These are phyloP conservation scores for Mycena chlorophos DNA, from an alignment of 768 basidiomycete genomes.

Conservation along the genomic window DNA sequence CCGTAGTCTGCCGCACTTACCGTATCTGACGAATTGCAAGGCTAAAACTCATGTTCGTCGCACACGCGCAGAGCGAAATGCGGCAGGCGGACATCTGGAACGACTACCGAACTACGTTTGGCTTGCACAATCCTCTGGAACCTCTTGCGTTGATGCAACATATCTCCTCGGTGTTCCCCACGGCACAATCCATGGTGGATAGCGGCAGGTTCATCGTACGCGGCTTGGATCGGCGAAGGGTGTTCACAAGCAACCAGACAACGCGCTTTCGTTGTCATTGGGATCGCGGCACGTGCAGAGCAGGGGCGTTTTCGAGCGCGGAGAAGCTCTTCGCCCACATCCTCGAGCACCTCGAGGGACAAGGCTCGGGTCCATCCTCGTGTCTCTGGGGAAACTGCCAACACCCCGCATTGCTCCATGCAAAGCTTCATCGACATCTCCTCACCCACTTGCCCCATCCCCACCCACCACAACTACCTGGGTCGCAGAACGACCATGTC, in stretches of 20 bases:
- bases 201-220: conserved; percentile 83
- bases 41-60: conserved; percentile 89
- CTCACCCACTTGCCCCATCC: conserved; percentile 73
- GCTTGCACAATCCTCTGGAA: too few species aligned
- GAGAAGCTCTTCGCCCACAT: conserved; percentile 75
- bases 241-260: conserved; percentile 62
- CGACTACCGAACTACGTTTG: too few species aligned
- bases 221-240: conserved; percentile 73
- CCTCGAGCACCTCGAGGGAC: conserved; percentile 52
- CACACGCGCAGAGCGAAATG: conserved; percentile 73
- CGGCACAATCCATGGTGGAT: conserved; percentile 83
- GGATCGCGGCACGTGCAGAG: conserved; percentile 60
- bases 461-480: conserved; percentile 56
- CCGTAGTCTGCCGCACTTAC: background rate
- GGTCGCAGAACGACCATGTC: conserved; percentile 72
- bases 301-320: conserved; percentile 47
- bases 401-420: conserved; percentile 45
- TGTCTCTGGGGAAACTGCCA: conserved; percentile 78
- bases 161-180: too few species aligned
- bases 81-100: too few species aligned
- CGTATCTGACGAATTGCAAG: conserved; percentile 40
- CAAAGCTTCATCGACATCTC: conserved; percentile 61
- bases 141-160: too few species aligned
- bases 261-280: conserved; percentile 84
- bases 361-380: conserved; percentile 47